Base-by-base conservation (phyloP, 2,329 filamentous ascomycete genomes). In the Epichloe glyceriae region DNA sequence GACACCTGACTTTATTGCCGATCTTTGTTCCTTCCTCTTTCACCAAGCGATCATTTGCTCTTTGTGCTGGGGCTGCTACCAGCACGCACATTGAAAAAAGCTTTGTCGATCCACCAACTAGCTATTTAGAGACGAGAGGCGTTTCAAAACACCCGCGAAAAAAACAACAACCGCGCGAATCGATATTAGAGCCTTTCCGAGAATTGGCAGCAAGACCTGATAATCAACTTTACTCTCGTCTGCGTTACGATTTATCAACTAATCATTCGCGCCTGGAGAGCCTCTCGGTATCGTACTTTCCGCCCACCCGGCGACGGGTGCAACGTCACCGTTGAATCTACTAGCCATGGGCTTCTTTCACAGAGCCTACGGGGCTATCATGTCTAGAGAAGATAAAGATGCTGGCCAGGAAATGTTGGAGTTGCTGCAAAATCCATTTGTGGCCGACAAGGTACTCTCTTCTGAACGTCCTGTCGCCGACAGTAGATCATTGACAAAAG, bases 391-490 rank as follows among this genome's bases (percentile, higher is more conserved):
- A 12, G 42, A 53, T 8, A 49, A 53, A 26, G 66, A 69, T 51
- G 57, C 67, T 1, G 71, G 65, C 33, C 54, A 71, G 45, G 65
- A 76, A 61, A 63, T 78, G 50, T 64, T 78, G 37, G 61, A 73
- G 3, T 62, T 79, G 45, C 62, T 80, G 12, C 63, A 72, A 52
- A 67, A 77, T 53, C 76, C 76, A 10, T 79, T 78, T 56, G 67
- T 67, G 47, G 65, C 45, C 19, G 34, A 47, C 14, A 39, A 48
- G 50, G 46, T 53, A 51, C 38, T 41, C 12, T 37, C 1, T 17
- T 46, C 30, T 30, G 10, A 30, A 30, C 30, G 11, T 30, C 30
- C 30, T 10, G 30, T 30, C 30, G 30, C 30, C 30, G 30, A 0
- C 30, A 30, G 10, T 30, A 4, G 0, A 30, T 11, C 1, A 30